phyloP scores from a whole-genome alignment of 139 green algal species.

The Tetraselmis chui region DNA sequence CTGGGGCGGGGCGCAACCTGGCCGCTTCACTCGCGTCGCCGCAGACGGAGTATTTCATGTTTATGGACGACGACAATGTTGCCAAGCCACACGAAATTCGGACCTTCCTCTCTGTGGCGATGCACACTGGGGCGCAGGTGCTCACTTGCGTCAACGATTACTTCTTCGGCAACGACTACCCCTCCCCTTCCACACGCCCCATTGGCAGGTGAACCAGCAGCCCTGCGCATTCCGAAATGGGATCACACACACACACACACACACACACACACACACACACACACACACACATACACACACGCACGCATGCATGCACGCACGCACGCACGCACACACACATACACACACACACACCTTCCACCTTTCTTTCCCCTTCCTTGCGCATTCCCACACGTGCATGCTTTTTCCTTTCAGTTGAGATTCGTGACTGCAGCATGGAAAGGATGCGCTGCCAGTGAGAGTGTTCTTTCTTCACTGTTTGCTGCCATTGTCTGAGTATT shows the following conservation, averaged over 20 bases:
- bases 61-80: slow-evolving; percentile 25
- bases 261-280: no score
- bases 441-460: no score
- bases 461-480: not conserved
- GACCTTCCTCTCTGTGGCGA: slow-evolving; percentile 16
- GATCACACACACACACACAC: no score
- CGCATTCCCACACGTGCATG: no score
- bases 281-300: no score
- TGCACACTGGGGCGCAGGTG: slow-evolving; percentile 18
- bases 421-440: no score
- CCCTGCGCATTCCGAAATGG: no score
- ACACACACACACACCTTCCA: no score
- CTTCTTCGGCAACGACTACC: slow-evolving; percentile 17
- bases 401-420: no score
- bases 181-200: not conserved
- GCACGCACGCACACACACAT: no score
- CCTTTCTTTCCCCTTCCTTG: no score
- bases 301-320: no score
- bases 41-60: slow-evolving; percentile 15
- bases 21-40: slow-evolving; percentile 13
- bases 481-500: not conserved
- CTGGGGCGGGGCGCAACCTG: slow-evolving; percentile 18
- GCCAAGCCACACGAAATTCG: slow-evolving; percentile 13
- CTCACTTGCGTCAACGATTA: slow-evolving; percentile 25
- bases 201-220: not conserved